Conservation (phyloP, 805 yeast genomes). For the Myxozyma nipponensis region DNA sequence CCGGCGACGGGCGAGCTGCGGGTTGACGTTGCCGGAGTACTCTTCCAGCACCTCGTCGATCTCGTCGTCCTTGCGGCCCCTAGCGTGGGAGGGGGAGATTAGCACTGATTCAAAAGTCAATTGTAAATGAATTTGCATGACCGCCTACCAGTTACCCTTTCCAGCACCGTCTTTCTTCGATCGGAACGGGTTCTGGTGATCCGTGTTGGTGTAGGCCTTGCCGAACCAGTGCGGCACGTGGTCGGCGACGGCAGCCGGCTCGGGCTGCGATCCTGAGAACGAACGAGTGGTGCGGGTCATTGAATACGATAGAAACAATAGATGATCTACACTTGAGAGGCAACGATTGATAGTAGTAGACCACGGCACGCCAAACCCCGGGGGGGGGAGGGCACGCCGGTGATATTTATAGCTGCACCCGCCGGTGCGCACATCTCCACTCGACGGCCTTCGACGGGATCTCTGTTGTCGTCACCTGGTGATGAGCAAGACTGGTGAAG, state of each 20-base stretch:
- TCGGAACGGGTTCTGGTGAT: constrained; percentile 17
- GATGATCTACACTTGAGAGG: too few relatives aligned
- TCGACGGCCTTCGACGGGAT: too few relatives aligned
- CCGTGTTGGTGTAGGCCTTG: constrained; percentile 17
- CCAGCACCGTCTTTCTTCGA: constrained; percentile 32
- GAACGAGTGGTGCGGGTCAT: constrained; percentile 27
- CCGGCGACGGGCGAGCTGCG: constrained; percentile 29
- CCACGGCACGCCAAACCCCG: too few relatives aligned
- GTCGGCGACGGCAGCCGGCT: neutral
- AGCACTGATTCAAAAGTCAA: neutral
- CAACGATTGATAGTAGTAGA: too few relatives aligned
- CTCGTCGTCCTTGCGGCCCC: constrained; percentile 32
- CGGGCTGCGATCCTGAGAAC: constrained; percentile 13
- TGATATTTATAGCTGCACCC: too few relatives aligned
- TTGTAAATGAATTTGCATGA: neutral
- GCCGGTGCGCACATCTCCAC: too few relatives aligned
- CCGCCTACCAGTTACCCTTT: constrained; percentile 30
- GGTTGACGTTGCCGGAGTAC: constrained; percentile 27
- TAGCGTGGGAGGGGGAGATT: too few relatives aligned
- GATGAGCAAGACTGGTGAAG: too few relatives aligned
- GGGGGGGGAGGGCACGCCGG: too few relatives aligned
- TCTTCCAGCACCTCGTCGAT: constrained; percentile 29
- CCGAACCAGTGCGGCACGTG: constrained; percentile 29
- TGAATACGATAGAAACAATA: too few relatives aligned
- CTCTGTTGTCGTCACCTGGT: too few relatives aligned